Base-by-base conservation (phyloP, 2,329 filamentous ascomycete species). In the Colletotrichum falcatum region DNA sequence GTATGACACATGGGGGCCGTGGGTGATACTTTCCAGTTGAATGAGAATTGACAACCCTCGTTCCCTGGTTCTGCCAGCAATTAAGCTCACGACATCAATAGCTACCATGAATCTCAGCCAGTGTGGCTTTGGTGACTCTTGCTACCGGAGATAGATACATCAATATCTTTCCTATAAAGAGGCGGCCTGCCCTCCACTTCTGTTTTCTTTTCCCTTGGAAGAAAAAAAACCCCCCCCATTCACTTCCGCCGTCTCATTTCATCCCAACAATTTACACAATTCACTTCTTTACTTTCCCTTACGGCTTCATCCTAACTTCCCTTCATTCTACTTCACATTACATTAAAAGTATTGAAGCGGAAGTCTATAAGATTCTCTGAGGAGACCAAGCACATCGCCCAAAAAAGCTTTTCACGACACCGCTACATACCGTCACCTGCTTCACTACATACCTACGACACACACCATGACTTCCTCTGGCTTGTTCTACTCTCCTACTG, bases 401-500 rank as follows among this genome's bases (percentile, higher is more conserved):
- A 4, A 3, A 37, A 28, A 46, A n/a, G n/a, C 3, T 4, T 11
- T 5, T 12, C n/a, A 26, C 3, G 5, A 26, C 2, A 35, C 6
- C 30, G 5, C 20, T 9, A 11, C n/a, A n/a, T n/a, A n/a, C 20
- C 30, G 4, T 14, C 18, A 6, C 3, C 5, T 20, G 20, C 20
- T 5, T 33, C 20, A 11, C 20, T 20, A n/a, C 20, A 14, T n/a
- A 18, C 14, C 37, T 11, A 39, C 3, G 7, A 20, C 26, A 58
- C 0, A 26, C 14, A 30, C 18, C 7, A 58, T 58, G 55, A 14
- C n/a, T 2, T 30, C 23, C 16, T 28, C 8, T 6, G 35, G 23
- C 33, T 33, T 58, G n/a, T 58, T 42, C 23, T n/a, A 58, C 23
- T 58, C 55, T 30, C 55, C 55, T 44, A 58, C 55, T 2, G 37